Evolutionary conservation across 202 grass and related monocot species (phyloP), one percentile per base, ranked within the genome.

Genomic region (Schoenoplectus triqueter): DNA sequence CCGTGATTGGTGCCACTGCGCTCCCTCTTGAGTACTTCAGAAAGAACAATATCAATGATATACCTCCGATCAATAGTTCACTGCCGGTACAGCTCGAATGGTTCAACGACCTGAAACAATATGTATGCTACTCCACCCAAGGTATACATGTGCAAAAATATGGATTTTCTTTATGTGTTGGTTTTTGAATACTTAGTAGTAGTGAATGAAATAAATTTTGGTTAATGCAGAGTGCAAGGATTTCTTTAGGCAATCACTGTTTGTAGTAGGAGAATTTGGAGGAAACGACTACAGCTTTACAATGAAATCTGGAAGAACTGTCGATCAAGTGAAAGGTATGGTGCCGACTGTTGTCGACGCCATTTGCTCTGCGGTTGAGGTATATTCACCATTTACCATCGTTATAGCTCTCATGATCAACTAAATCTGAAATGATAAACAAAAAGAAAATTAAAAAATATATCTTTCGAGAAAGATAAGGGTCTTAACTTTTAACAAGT

Each of bases 181-280:
- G 18, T 54, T 52, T 55, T 54, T 69, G 13, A 5, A 7, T 75
- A 75, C 2, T 56, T 22, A 76, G 50, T 55, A 56, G 42, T 18
- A 6, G 6, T 72, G 6, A 73, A 80, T n/a, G n/a, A 15, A 81
- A 81, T 11, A 6, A 57, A 45, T 2, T 81, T 59, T 19, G 20
- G 10, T 75, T 55, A 55, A 55, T 55, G 80, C 40, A 90, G 95
- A 87, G 63, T 95, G 92, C 86, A 77, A 31, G 3, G 84, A 88
- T 4, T 80, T 86, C 8, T 92, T 97, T 69, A 80, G 59, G 1
- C 91, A 61, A 51, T 84, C 92, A 0, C 84, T 97, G 21, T 92
- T 97, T 85, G 50, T 97, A 67, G 86, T 97, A 55, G 94, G 94
- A 64, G 94, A 94, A 89, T 91, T 97, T 82, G 94, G 94, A 1